A percentile compares a stretch with the other conserved stretches of the same genome.
Evolutionary conservation across 257 asterid genomes (phyloP).

Genomic region (Craterostigma plantagineum): DNA sequence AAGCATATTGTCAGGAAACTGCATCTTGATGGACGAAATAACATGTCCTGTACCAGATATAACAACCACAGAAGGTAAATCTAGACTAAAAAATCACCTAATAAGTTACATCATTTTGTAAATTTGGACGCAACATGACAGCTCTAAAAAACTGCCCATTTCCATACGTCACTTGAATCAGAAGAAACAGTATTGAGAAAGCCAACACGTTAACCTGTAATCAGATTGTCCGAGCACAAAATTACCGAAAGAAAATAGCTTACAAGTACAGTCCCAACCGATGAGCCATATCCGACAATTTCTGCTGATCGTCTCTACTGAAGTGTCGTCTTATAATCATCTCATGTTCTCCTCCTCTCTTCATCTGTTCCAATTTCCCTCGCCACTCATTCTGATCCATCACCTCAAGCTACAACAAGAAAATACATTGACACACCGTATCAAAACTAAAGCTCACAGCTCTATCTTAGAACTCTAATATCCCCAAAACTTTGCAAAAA

Average conservation of each 20-base stretch:
- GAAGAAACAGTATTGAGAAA: neutral
- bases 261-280: conserved; percentile 84
- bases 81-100: no score
- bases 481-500: no score
- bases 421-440: conserved; percentile 1
- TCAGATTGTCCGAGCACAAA: neutral
- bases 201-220: neutral
- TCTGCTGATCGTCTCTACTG: conserved; percentile 64
- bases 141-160: no score
- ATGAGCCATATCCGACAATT: conserved; percentile 66
- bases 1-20: conserved; percentile 9
- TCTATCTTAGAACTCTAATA: no score
- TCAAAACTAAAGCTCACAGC: no score
- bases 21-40: no score
- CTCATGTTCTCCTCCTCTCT: conserved; percentile 72
- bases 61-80: neutral
- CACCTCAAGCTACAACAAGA: conserved; percentile 42
- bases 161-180: neutral
- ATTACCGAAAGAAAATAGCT: conserved; percentile 15
- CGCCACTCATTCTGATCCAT: conserved; percentile 88
- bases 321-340: conserved; percentile 60
- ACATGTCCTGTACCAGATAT: no score
- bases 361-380: conserved; percentile 67
- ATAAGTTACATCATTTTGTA: no score
- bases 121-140: no score